Base-by-base conservation (phyloP, 2,329 filamentous ascomycete species). In the Colletotrichum sidae region DNA sequence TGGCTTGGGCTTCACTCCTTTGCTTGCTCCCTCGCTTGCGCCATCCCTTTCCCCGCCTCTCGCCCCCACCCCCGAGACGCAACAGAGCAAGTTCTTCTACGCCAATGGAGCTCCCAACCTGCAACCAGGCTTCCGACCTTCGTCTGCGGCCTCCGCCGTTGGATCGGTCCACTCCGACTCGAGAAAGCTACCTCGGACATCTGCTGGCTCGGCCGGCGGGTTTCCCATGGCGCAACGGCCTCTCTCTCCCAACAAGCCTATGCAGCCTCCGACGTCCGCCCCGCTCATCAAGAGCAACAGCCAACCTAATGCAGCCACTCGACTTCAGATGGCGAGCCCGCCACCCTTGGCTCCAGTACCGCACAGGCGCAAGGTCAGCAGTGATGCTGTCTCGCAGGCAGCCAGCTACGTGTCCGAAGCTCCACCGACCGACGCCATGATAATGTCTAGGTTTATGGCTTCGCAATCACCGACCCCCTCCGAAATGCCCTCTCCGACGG, bases 61-160 rank as follows among this genome's bases (percentile, higher is more conserved):
- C 13, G 70, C 71, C 37, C 72, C 76, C 13, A 73, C 73, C 4
- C 74, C 78, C 50, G 81, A 84, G 65, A 75, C 77, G 39, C 68
- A 75, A n/a, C 72, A 82, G 7, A 83, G 82, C 77, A 92, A 92
- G 74, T 93, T 94, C 80, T 88, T 94, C 75, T 91, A 93, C 74
- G 92, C 90, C 65, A 91, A 92, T 75, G 89, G 89, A 37, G 80
- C 80, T 12, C 85, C 86, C 2, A 84, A 89, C 60, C 65, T 83
- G 8, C 81, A 79, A 57, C 70, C 78, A 0, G 71, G 74, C 69
- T 73, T 77, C 74, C 70, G 65, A 8, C 76, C 76, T 46, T 59
- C 73, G 9, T 76, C 79, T 54, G 73, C 64, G 1, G 49, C 80
- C 9, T 75, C 77, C 58, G 72, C 77, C 46, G 79, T 84, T 0